phyloP scores from a whole-genome alignment of 176 grass and related monocot species.

The Paspalum vaginatum region DNA sequence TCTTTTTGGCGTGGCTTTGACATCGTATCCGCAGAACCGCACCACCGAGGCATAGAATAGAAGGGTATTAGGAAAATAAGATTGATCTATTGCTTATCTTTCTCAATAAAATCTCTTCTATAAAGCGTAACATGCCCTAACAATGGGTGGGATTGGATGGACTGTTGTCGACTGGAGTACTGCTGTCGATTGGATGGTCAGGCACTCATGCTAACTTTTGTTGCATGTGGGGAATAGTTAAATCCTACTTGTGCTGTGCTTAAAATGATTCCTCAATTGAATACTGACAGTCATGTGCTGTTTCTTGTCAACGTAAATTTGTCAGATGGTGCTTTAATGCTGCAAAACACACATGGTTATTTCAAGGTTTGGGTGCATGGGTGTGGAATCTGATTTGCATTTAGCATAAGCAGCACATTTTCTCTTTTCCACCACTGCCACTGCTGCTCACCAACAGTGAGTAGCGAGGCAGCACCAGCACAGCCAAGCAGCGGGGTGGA shows the following conservation, averaged over 20 bases:
- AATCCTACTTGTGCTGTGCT: neutral
- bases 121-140: no score
- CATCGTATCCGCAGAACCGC: no score
- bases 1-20: no score
- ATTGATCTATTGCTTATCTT: no score
- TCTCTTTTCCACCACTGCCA: no score
- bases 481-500: no score
- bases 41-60: no score
- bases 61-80: no score
- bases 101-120: no score
- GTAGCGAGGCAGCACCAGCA: no score
- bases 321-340: neutral
- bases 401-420: neutral
- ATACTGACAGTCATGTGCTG: neutral
- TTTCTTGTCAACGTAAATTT: constrained; percentile 14
- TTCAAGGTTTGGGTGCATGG: neutral
- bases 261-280: neutral
- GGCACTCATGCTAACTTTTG: neutral
- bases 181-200: neutral
- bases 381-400: neutral
- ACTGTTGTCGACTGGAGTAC: neutral
- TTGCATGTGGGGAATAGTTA: constrained; percentile 19
- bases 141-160: no score
- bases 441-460: no score
- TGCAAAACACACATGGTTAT: neutral